A percentile compares a stretch with the other conserved stretches of the same genome.
These are phyloP conservation scores for Clohesyomyces aquaticus DNA, from an alignment of 495 filamentous ascomycete species.

Conservation along the genomic window DNA sequence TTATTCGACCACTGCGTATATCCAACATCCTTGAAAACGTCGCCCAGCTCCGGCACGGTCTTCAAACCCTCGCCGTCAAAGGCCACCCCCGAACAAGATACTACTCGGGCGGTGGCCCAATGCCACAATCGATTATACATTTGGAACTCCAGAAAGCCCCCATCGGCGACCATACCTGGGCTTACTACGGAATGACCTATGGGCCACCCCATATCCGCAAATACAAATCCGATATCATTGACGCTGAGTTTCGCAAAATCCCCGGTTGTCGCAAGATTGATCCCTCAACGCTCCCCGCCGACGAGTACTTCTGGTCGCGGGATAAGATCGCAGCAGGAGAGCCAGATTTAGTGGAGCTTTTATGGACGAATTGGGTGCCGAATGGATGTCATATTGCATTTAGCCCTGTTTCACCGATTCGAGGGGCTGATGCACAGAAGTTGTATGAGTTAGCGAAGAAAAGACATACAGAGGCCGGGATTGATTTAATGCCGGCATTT, in stretches of 20 bases:
- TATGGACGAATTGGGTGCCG: slow-evolving; percentile 36
- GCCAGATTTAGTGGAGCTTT: slow-evolving; percentile 31
- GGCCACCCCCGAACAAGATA: slow-evolving; percentile 22
- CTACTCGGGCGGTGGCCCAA: slow-evolving; percentile 21
- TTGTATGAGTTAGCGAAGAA: slow-evolving; percentile 30
- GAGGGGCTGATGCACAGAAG: slow-evolving; percentile 20
- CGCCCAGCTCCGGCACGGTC: slow-evolving; percentile 29
- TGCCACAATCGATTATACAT: slow-evolving; percentile 16
- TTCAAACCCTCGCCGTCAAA: slow-evolving; percentile 33
- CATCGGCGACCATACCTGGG: slow-evolving; percentile 29
- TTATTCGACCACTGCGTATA: slow-evolving; percentile 32
- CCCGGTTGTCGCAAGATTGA: slow-evolving; percentile 28
- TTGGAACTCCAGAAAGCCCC: slow-evolving; percentile 20
- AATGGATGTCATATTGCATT: slow-evolving; percentile 33
- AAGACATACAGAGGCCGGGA: slow-evolving; percentile 25
- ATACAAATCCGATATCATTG: slow-evolving; percentile 29
- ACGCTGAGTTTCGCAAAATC: slow-evolving; percentile 25
- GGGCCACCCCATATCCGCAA: slow-evolving; percentile 28
- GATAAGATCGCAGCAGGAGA: slow-evolving; percentile 25
- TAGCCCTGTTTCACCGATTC: slow-evolving; percentile 24
- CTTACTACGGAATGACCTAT: slow-evolving; percentile 37
- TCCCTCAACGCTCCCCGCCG: slow-evolving; percentile 16
- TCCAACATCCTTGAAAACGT: slow-evolving; percentile 36
- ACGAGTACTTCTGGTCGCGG: slow-evolving; percentile 34
- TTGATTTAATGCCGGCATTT: slow-evolving; percentile 39